Base-by-base conservation (phyloP, 140 eudicot species). In the Anethum foeniculum region DNA sequence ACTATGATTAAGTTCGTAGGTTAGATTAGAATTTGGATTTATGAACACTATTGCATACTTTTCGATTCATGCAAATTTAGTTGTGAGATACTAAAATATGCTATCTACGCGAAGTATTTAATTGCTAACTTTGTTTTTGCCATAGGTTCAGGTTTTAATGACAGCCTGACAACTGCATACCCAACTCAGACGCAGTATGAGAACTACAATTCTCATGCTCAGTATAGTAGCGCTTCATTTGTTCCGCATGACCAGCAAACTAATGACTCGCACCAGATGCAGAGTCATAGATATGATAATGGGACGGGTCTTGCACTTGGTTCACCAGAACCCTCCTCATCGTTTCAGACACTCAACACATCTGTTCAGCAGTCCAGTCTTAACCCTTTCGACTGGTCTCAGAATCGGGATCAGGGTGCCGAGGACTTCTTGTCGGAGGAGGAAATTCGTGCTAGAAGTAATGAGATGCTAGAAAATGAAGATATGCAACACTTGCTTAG, bases 401-500 rank as follows among this genome's bases (percentile, higher is more conserved):
- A 41, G 6, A 81, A 71, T 79, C 82, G 56, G 12, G 86, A 79
- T 25, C 82, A 87, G 72, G 86, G 75, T 34, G 77, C 43, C 2
- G 87, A 83, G 49, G 89, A 85, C 27, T 83, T 85, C 46, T 38
- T 89, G 47, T 79, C 90, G 30, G 90, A 86, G 77, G 92, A 88
- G 34, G 92, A 89, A 58, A 86, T 89, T 54, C 92, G 90, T 13
- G 51, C 84, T 44, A 84, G 87, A 71, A 88, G 92, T 21, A 81
- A 88, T 60, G 92, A 86, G 47, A 80, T 89, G 76, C 92, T 89
- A 38, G 92, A 82, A 58, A 89, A 86, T 67, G 92, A 89, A 23
- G 90, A 89, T 58, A 89, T 89, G 92, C 90, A 86, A 79, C 90
- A 89, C 60, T 83, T 89, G 82, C 92, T 89, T 72, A 75, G 87